phyloP scores from a whole-genome alignment of 129 eudicot species.

The Silybum marianum region DNA sequence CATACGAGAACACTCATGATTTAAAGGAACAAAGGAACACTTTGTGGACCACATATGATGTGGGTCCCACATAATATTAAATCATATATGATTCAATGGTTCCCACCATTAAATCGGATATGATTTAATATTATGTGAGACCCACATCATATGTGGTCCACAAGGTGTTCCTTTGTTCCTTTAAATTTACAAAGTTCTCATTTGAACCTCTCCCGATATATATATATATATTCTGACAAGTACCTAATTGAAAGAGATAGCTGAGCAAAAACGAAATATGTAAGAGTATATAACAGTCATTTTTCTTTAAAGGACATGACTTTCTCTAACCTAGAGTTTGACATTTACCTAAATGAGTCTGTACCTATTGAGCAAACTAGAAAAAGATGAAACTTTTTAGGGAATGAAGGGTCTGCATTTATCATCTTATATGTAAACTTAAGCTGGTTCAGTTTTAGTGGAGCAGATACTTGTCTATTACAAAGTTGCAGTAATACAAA shows the following conservation, averaged over 20 bases:
- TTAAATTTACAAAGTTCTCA: too few species aligned
- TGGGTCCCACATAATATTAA: too few species aligned
- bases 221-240: neutral
- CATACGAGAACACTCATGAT: too few species aligned
- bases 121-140: too few species aligned
- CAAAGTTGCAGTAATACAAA: neutral
- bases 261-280: neutral
- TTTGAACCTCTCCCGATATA: too few species aligned
- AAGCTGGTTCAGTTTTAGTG: neutral
- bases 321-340: neutral
- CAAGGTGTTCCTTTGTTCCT: too few species aligned
- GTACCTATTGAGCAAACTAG: neutral
- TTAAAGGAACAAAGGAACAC: too few species aligned
- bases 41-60: too few species aligned
- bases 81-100: too few species aligned
- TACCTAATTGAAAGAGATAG: neutral
- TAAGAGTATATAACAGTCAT: neutral
- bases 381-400: neutral
- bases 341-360: neutral
- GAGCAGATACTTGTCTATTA: neutral
- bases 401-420: slow-evolving; percentile 2
- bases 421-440: neutral
- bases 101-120: too few species aligned
- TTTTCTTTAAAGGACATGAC: neutral
- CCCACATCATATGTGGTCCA: too few species aligned